These are phyloP conservation scores for Nicotiana benthamiana DNA, from an alignment of 257 asterid genomes.

Conservation along the genomic window DNA sequence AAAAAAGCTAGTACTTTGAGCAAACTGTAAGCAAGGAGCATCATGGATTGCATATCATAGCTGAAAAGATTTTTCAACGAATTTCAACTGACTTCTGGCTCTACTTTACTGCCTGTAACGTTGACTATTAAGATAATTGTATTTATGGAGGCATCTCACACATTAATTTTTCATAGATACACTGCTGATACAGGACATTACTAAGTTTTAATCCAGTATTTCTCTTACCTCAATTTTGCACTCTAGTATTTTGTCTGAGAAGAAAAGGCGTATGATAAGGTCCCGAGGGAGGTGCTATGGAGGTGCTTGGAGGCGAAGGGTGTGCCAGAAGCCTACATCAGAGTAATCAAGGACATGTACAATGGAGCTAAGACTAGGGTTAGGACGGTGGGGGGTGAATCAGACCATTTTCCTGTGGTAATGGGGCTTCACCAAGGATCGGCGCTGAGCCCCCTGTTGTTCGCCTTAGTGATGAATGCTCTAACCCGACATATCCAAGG, in stretches of 20 bases:
- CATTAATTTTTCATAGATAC: neutral
- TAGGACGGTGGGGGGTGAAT: too few species aligned
- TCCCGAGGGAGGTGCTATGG: too few species aligned
- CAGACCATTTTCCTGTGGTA: too few species aligned
- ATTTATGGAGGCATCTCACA: constrained; percentile 2
- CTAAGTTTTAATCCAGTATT: neutral
- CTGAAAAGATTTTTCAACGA: constrained; percentile 39
- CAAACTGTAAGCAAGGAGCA: constrained; percentile 30
- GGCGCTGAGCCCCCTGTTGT: too few species aligned
- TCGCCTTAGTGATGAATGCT: too few species aligned
- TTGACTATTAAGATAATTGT: constrained; percentile 12
- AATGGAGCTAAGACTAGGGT: too few species aligned
- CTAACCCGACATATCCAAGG: too few species aligned
- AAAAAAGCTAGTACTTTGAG: constrained; percentile 20
- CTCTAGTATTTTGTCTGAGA: neutral
- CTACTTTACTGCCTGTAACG: constrained; percentile 7
- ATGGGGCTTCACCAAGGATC: too few species aligned
- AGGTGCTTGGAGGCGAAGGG: too few species aligned
- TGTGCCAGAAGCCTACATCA: too few species aligned
- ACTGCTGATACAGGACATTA: neutral
- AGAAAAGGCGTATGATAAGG: too few species aligned
- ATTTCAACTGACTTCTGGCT: constrained; percentile 20
- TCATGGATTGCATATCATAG: constrained; percentile 11
- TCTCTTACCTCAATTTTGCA: neutral
- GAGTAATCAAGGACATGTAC: too few species aligned